phyloP scores from a whole-genome alignment of 495 filamentous ascomycete genomes.

The Cercophora samala region DNA sequence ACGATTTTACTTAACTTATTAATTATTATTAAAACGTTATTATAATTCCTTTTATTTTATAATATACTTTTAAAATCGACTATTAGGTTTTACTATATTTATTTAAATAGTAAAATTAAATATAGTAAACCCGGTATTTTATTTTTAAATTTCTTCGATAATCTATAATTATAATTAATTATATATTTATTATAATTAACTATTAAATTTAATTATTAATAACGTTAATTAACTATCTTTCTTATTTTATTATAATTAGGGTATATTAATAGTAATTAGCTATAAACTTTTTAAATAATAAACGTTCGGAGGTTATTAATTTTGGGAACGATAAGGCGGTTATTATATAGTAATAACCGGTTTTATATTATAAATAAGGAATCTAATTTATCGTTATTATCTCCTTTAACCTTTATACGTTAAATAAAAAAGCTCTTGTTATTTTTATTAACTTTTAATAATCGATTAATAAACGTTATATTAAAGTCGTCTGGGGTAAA shows the following conservation, averaged over 20 bases:
- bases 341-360: no score
- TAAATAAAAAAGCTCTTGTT: no score
- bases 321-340: no score
- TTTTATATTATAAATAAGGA: no score
- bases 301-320: no score
- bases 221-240: background rate
- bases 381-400: no score
- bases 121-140: conserved; percentile 7
- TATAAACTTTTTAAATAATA: no score
- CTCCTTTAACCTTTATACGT: no score
- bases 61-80: conserved; percentile 16
- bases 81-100: background rate
- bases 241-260: no score
- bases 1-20: background rate
- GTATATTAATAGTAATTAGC: background rate
- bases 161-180: background rate
- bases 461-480: no score
- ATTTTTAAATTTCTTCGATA: conserved; percentile 1
- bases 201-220: background rate
- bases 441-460: no score
- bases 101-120: background rate
- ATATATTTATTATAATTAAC: background rate
- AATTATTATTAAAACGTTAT: conserved; percentile 2
- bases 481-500: no score
- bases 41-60: background rate